Evolutionary conservation across 129 eudicot genomes (phyloP), one percentile per base, ranked within the genome.

Genomic region (Centaurea solstitialis): DNA sequence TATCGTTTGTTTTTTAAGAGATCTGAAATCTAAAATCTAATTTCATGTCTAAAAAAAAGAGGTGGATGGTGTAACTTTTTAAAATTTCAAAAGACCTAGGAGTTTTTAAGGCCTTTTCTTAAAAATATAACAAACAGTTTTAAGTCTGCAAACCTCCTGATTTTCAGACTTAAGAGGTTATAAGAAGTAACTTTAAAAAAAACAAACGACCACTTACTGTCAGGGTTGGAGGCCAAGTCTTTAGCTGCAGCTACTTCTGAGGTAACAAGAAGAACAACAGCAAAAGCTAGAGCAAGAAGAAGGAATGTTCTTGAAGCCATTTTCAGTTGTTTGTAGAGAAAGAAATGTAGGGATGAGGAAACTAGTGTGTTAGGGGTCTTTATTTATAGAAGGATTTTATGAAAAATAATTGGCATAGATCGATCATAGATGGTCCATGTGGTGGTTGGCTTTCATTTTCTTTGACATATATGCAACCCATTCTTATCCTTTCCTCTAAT

Each of bases 221-320:
- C 82, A 59, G 72, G 73, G 68, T 82, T 82, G 40, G 86, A 76
- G 20, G 73, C 50, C 78, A 82, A 65, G 13, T 75, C 76, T 15
- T 37, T 68, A 68, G 80, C 79, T 1, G 68, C 79, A 40, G 74
- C 76, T 3, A 67, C 76, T 81, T 81, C 85, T 0, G 85, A 81
- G 65, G 80, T n/a, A 38, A 81, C 20, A 72, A 81, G 81, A 75
- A 81, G 85, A 39, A 81, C 85, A 62, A 57, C 45, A 45, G 79
- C 84, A 65, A 74, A 81, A 11, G 74, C 74, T 4, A 81, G 68
- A 22, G 80, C 80, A 37, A 81, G 80, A 81, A 81, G 72, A 75
- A 81, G 76, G 43, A 75, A 68, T 0, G 76, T 53, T 1, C 61
- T 81, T 3, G 81, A 68, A 75, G 76, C 85, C 85, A 81, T 81